Conservation (phyloP, 805 yeast genomes). For the Cephaloascus albidus region DNA sequence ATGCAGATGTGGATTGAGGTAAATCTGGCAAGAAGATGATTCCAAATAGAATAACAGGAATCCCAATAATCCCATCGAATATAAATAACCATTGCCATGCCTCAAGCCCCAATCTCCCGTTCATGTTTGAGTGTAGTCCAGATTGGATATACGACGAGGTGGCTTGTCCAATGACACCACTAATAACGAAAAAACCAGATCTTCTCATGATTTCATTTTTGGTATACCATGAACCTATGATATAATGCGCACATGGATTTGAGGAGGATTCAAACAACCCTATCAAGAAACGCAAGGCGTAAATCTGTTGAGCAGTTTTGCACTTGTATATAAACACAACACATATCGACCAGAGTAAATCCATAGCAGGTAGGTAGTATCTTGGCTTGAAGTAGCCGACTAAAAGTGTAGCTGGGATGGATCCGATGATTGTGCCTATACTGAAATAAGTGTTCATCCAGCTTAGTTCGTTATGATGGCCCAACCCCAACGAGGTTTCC, state of each 20-base stretch:
- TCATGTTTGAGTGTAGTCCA: constrained; percentile 27
- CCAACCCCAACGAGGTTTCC: constrained; percentile 25
- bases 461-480: constrained; percentile 25
- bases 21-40: constrained; percentile 37
- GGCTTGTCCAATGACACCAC: constrained; percentile 15
- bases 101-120: constrained; percentile 26
- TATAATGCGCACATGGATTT: constrained; percentile 28
- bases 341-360: constrained; percentile 12
- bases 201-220: constrained; percentile 32
- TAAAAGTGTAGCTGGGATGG: constrained; percentile 18
- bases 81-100: constrained; percentile 41
- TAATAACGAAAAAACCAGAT: constrained; percentile 10
- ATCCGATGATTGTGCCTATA: constrained; percentile 16
- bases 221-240: constrained; percentile 32
- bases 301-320: constrained; percentile 17
- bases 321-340: constrained; percentile 10
- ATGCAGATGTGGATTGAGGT: constrained; percentile 14
- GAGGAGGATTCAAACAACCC: constrained; percentile 35
- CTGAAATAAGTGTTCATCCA: constrained; percentile 1
- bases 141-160: constrained; percentile 27
- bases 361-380: constrained; percentile 14
- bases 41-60: constrained; percentile 26
- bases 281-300: constrained; percentile 30
- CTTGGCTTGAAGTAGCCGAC: constrained; percentile 14
- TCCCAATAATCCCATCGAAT: constrained; percentile 19